Base-by-base conservation (phyloP, 352 stramenopile species). In the Phytophthora podocarpi region DNA sequence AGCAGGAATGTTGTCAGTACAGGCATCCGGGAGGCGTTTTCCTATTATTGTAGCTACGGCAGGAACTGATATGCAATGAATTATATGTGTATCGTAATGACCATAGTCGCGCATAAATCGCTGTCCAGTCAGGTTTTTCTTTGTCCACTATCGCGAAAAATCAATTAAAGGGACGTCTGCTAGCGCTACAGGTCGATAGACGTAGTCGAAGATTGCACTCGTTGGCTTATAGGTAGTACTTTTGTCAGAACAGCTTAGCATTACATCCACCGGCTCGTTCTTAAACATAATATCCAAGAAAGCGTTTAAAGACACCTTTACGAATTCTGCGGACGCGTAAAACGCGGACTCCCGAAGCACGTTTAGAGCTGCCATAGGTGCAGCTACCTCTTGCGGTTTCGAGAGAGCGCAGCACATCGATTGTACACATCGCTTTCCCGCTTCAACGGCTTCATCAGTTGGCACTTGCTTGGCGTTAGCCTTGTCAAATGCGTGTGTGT, bases 211-310 rank as follows among this genome's bases (percentile, higher is more conserved):
- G n/a, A 53, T 21, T 5, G 31, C 20, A 15, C 45, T 53, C 13
- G 45, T 41, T 23, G 45, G 45, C 20, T 41, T 53, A 18, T 41
- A 53, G 11, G 16, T 41, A 30, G 45, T 41, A 11, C 18, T 51
- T 24, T 30, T 27, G 27, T 39, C 45, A 30, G 6, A 6, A 10
- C 31, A 7, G 11, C 16, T 26, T 9, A 53, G 4, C 15, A 53
- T 53, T 5, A 53, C 45, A 31, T 53, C n/a, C 28, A 4, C n/a
- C n/a, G n/a, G n/a, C n/a, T 16, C 45, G 21, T 53, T 20, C 5
- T 21, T 35, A 30, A 53, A 53, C 20, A 53, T 8, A 20, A 53
- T 5, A 30, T 32, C 18, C 2, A 41, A 15, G 27, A 51, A 51
- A 4, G 27, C 43, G 15, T 39, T 28, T 12, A 53, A 39, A 11